These are phyloP conservation scores for Ustilago curta DNA, from an alignment of 1,284 basidiomycete species.

Conservation along the genomic window DNA sequence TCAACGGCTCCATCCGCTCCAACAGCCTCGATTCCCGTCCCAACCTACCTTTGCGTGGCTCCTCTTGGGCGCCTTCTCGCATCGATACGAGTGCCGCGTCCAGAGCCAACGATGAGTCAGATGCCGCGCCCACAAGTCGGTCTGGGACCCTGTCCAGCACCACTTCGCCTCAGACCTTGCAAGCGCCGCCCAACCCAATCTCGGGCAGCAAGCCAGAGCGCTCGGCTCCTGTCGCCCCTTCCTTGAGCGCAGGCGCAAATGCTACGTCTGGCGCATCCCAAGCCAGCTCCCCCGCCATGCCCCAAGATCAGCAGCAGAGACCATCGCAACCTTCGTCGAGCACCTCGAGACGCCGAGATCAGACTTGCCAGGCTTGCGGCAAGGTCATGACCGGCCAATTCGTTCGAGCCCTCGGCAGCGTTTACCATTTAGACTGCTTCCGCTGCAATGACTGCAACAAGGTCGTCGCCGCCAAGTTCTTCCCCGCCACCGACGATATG, in stretches of 20 bases:
- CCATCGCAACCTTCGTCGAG: slow-evolving; percentile 16
- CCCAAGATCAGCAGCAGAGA: slow-evolving; percentile 16
- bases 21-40: slow-evolving; percentile 42
- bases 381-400: slow-evolving; percentile 86
- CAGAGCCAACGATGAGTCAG: slow-evolving; percentile 6
- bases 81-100: slow-evolving; percentile 27
- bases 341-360: slow-evolving; percentile 46
- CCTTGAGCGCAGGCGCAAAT: slow-evolving; percentile 2
- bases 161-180: slow-evolving; percentile 35
- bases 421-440: slow-evolving; percentile 97
- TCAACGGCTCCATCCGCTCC: slow-evolving; percentile 30
- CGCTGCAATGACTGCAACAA: slow-evolving; percentile 91
- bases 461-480: slow-evolving; percentile 98
- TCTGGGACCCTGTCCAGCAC: slow-evolving; percentile 24
- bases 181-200: slow-evolving; percentile 33
- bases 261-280: background rate
- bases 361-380: slow-evolving; percentile 61
- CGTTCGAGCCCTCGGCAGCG: slow-evolving; percentile 91
- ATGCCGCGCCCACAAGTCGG: slow-evolving; percentile 9
- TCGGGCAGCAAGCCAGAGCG: slow-evolving; percentile 1
- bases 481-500: slow-evolving; percentile 75
- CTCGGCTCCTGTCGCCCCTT: slow-evolving; percentile 2
- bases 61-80: slow-evolving; percentile 33
- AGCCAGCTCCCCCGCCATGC: slow-evolving; percentile 1
- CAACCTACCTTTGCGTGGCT: slow-evolving; percentile 35